A percentile compares a stretch with the other conserved stretches of the same genome.
Evolutionary conservation across 129 eudicot species (phyloP).

Genomic region (Helianthus tuberosus): DNA sequence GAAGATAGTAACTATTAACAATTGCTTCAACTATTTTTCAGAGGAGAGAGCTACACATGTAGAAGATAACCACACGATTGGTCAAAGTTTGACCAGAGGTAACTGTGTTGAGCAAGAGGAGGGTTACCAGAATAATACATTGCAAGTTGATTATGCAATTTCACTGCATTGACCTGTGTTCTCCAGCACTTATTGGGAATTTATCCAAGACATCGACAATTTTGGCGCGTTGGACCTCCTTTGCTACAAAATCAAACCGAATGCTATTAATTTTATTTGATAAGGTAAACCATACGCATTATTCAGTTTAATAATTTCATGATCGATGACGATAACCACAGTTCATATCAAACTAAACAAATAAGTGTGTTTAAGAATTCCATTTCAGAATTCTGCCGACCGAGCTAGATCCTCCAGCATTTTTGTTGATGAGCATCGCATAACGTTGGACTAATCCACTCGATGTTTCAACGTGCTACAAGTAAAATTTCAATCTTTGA

Average conservation of each 20-base stretch:
- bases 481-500: too few species aligned
- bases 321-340: neutral
- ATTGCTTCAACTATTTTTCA: slow-evolving; percentile 23
- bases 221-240: slow-evolving; percentile 56
- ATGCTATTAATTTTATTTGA: neutral
- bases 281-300: slow-evolving; percentile 6
- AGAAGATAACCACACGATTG: slow-evolving; percentile 18
- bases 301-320: slow-evolving; percentile 5
- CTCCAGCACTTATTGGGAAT: slow-evolving; percentile 33
- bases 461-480: too few species aligned
- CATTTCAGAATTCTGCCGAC: neutral
- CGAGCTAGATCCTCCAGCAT: neutral
- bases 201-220: slow-evolving; percentile 48
- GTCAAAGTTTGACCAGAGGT: slow-evolving; percentile 17
- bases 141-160: slow-evolving; percentile 3
- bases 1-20: slow-evolving; percentile 35
- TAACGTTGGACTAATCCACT: too few species aligned
- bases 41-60: slow-evolving; percentile 26
- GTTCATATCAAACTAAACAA: slow-evolving; percentile 5
- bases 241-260: slow-evolving; percentile 40
- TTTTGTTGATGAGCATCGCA: neutral
- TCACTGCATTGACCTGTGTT: slow-evolving; percentile 33
- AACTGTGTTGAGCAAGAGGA: slow-evolving; percentile 21
- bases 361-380: slow-evolving; percentile 2
- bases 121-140: slow-evolving; percentile 36